phyloP scores from a whole-genome alignment of 768 basidiomycete species.

The Galerina marginata region DNA sequence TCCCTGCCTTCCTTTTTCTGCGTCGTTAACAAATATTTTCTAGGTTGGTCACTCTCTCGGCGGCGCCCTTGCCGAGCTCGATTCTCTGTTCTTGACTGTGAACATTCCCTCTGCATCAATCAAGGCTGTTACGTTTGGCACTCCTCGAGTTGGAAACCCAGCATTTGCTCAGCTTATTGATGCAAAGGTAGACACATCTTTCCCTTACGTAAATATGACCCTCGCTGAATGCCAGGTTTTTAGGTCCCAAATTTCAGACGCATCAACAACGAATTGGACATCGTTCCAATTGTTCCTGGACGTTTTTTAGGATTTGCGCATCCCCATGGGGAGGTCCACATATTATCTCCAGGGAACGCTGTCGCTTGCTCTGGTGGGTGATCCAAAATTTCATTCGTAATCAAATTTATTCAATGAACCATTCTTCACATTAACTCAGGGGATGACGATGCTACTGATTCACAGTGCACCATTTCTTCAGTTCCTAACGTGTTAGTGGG shows the following conservation, averaged over 20 bases:
- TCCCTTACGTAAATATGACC: background rate
- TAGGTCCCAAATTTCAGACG: constrained; percentile 44
- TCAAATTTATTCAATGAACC: background rate
- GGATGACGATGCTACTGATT: constrained; percentile 59
- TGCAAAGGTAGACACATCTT: constrained; percentile 35
- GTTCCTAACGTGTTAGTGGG: constrained; percentile 60
- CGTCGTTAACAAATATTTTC: background rate
- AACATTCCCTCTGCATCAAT: constrained; percentile 51
- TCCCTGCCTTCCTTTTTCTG: background rate
- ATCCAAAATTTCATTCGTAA: background rate
- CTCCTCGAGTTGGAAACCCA: constrained; percentile 56
- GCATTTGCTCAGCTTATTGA: constrained; percentile 60
- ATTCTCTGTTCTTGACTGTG: constrained; percentile 51
- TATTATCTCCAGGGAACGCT: constrained; percentile 43
- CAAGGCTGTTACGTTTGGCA: constrained; percentile 52
- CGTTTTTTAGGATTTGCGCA: constrained; percentile 55
- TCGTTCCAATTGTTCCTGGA: constrained; percentile 63
- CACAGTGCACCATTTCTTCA: constrained; percentile 56
- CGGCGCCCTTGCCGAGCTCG: constrained; percentile 57
- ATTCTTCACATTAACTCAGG: constrained; percentile 31
- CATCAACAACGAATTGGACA: constrained; percentile 47
- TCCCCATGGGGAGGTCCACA: constrained; percentile 60
- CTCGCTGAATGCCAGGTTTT: background rate
- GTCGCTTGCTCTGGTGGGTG: constrained; percentile 42
- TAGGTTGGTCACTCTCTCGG: constrained; percentile 58